phyloP scores from a whole-genome alignment of 169 alveolate species.

The Eimeria praecox region DNA sequence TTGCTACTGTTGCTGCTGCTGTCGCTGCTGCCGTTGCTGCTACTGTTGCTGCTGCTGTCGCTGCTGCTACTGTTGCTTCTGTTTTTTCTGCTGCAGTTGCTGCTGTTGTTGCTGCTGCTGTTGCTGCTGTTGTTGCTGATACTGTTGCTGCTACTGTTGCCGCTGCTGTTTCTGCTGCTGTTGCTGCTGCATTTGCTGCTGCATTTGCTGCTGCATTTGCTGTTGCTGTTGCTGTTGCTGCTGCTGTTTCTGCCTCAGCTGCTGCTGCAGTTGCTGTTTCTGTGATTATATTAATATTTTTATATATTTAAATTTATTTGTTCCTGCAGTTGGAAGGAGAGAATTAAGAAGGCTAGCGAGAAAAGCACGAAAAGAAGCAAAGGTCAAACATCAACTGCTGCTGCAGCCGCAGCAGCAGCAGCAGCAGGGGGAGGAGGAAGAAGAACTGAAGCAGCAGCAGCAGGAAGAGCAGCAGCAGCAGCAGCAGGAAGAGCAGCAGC shows the following conservation, averaged over 20 bases:
- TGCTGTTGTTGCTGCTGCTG: not conserved
- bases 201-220: conserved; percentile 35
- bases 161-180: not conserved
- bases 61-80: too few species aligned
- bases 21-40: too few species aligned
- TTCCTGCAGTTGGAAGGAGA: not conserved
- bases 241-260: not conserved
- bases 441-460: not conserved
- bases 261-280: too few species aligned
- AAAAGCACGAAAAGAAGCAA: not conserved
- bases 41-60: too few species aligned
- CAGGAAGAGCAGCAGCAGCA: conserved; percentile 6
- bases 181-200: conserved; percentile 13
- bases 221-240: conserved; percentile 59
- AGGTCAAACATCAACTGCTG: not conserved
- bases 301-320: too few species aligned
- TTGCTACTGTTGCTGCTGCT: too few species aligned
- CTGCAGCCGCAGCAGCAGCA: not conserved
- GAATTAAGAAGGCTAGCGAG: not conserved
- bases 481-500: conserved; percentile 1
- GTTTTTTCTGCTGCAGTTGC: too few species aligned
- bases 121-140: conserved; percentile 2
- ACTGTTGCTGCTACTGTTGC: conserved; percentile 56
- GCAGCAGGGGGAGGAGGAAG: not conserved
- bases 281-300: too few species aligned